Evolutionary conservation across 2,329 filamentous ascomycete species (phyloP).

Genomic region (Paecilomyces sp.): DNA sequence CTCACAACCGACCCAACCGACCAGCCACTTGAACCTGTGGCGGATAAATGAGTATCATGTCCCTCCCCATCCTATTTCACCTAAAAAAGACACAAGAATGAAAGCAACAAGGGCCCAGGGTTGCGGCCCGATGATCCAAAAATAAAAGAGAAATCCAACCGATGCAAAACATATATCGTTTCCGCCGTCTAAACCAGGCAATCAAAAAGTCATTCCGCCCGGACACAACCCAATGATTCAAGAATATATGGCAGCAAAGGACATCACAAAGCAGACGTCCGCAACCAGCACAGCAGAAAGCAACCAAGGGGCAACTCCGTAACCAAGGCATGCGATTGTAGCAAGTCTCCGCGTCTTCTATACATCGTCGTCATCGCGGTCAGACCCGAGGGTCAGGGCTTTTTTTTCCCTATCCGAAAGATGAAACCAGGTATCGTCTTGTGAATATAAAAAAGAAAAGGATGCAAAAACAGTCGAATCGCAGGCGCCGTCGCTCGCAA

Average conservation of each 20-base stretch:
- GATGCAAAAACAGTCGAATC: conserved; percentile 28
- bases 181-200: conserved; percentile 36
- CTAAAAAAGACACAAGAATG: conserved; percentile 15
- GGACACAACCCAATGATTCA: conserved; percentile 20
- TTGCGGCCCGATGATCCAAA: conserved; percentile 10
- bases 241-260: conserved; percentile 14
- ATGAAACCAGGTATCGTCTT: conserved; percentile 28
- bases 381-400: conserved; percentile 20
- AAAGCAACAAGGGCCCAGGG: conserved; percentile 5
- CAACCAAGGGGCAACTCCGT: conserved; percentile 29
- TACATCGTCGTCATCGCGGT: conserved; percentile 34
- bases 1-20: conserved; percentile 21
- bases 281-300: conserved; percentile 20
- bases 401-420: conserved; percentile 29
- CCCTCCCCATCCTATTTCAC: conserved; percentile 24
- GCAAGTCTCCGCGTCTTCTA: conserved; percentile 32
- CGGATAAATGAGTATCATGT: conserved; percentile 21
- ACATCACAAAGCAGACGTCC: conserved; percentile 12
- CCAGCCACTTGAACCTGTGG: conserved; percentile 20
- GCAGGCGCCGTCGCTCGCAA: conserved; percentile 37
- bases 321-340: conserved; percentile 27
- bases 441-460: conserved; percentile 7
- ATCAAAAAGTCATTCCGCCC: conserved; percentile 28
- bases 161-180: conserved; percentile 40
- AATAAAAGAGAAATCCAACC: conserved; percentile 30